phyloP scores from a whole-genome alignment of 1,284 basidiomycete genomes.

The Tilletia walkeri region DNA sequence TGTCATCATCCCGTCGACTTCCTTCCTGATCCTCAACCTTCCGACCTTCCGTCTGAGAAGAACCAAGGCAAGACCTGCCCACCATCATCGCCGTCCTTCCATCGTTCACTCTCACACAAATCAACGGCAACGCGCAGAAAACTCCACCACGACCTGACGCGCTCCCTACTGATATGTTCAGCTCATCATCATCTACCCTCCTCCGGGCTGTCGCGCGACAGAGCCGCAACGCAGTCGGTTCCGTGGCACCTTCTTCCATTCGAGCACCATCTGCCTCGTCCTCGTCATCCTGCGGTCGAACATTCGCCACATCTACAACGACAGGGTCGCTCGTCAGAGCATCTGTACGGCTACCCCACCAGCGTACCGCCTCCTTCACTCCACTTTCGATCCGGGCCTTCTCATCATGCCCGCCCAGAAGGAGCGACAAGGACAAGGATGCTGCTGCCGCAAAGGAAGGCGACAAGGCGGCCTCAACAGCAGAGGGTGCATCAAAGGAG shows the following conservation, averaged over 20 bases:
- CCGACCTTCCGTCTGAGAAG: no score
- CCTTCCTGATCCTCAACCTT: no score
- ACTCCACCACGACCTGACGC: no score
- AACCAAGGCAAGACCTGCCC: no score
- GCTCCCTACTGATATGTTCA: neutral
- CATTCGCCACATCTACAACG: no score
- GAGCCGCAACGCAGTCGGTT: neutral
- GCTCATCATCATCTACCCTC: neutral
- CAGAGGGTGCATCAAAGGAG: neutral
- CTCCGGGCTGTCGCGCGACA: neutral
- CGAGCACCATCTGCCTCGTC: neutral
- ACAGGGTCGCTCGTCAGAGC: no score
- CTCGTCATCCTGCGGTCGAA: neutral
- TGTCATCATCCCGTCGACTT: no score
- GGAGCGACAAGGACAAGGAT: neutral
- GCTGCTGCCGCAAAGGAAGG: neutral
- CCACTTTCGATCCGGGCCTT: neutral
- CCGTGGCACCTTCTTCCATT: no score
- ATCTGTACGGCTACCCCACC: neutral
- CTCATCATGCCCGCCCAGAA: conserved; percentile 8
- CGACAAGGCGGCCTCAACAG: neutral
- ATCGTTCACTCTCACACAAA: no score
- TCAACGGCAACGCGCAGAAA: no score
- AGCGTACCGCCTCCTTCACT: neutral
- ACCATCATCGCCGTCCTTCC: no score